Base-by-base conservation (phyloP, 495 filamentous ascomycete species). In the Hamigera avellanea region DNA sequence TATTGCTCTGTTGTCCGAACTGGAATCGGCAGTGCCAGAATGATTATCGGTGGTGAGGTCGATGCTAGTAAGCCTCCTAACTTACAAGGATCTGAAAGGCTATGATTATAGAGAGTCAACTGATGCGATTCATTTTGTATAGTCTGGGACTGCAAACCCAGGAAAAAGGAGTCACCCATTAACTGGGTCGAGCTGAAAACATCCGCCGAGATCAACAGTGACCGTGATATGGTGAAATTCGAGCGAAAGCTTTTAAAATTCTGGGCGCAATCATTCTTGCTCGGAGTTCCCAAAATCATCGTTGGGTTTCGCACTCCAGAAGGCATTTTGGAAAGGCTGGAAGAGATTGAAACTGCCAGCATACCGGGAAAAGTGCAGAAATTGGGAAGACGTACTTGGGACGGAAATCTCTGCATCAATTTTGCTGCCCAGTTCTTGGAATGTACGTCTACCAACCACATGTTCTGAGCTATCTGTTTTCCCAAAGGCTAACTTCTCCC, bases 161-260 rank as follows among this genome's bases (percentile, higher is more conserved):
- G 48, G 0, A 60, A 72, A 19, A 70, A 70, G 33, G 74, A 76
- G 25, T 66, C 67, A 3, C 77, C 81, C 1, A 82, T 84, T 36
- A 79, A 89, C 42, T 99, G 88, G 80, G 79, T 99, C 12, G 91
- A 99, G 56, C 68, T 99, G 33, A 99, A 99, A 54, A 96, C 91
- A 0, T 73, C 75, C 1, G 79, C 75, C n/a, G 75, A 81, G 39
- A 78, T 83, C 23, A 59, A 61, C 17, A 69, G 63, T 23, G 67
- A 79, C 1, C 69, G 74, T 23, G 81, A 86, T 41, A 66, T 74
- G 54, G 40, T 79, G 13, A 82, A 78, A 35, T 93, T 81, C 46
- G 84, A 99, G 56, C 72, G 81, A 8, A 96, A 96, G 53, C 67
- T 96, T 25, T 67, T 95, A 43, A 93, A 88, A 41, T 94, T 85